These are phyloP conservation scores for Pistacia integerrima DNA, from an alignment of 345 rosid species.

Conservation along the genomic window DNA sequence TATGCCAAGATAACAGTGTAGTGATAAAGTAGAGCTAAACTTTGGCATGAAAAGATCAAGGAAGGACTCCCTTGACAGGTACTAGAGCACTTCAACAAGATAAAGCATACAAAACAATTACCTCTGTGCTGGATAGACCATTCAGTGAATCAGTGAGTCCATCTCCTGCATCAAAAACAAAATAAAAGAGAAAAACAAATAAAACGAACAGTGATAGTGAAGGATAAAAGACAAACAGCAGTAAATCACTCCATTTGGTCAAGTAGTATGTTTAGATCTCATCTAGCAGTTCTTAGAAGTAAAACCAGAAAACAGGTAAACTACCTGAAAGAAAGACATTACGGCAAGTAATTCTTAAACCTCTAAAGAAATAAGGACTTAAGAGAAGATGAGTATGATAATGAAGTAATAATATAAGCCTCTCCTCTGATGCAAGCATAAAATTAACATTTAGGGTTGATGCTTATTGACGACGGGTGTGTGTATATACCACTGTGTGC, in stretches of 20 bases:
- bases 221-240: background rate
- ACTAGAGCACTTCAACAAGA: background rate
- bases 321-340: no score
- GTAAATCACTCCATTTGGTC: no score
- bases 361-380: no score
- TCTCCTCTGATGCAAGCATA: no score
- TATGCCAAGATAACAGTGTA: background rate
- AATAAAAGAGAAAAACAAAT: conserved; percentile 7
- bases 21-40: background rate
- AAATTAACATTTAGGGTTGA: no score
- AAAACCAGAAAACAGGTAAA: no score
- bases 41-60: background rate
- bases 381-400: no score
- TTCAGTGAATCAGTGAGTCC: conserved; percentile 83
- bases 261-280: background rate
- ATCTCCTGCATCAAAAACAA: conserved; percentile 57
- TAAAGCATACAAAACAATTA: conserved; percentile 26
- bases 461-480: no score
- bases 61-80: background rate
- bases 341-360: no score
- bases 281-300: no score
- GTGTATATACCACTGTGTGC: no score
- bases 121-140: conserved; percentile 83
- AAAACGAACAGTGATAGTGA: background rate
- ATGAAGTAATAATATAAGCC: no score